Evolutionary conservation across 306 rosid species (phyloP), one percentile per base, ranked within the genome.

Genomic region (Quercus alba): DNA sequence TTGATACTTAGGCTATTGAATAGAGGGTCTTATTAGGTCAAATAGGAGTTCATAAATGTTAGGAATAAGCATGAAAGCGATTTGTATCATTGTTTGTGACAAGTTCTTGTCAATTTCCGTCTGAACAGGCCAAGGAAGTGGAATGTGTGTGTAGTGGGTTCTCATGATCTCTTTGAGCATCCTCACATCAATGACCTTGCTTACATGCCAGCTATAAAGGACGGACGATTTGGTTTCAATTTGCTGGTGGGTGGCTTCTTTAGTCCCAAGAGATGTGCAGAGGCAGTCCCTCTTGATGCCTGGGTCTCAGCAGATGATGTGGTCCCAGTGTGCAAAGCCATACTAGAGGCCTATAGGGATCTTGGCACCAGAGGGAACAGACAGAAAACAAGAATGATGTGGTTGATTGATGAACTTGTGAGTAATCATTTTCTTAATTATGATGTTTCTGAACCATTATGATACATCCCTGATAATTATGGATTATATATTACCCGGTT

Each of bases 141-240:
- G 98, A 95, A 95, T 73, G 98, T 89, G 31, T 91, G 97, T 35
- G 99, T 95, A 62, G 89, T 95, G 71, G 99, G 99, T 9, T 85
- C 98, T 6, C 97, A 95, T 74, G 99, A 95, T 88, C 98, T 95
- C 3, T 95, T 74, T 49, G 99, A 94, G 91, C 97, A 94, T 80
- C 99, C 99, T 1, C 99, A 93, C 84, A 95, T 95, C 70, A 95
- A 95, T 59, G 99, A 95, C 87, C 93, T 95, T 49, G 99, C 99
- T 64, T 95, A 93, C 93, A 95, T 95, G 94, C 99, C 99, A 21
- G 99, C 96, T 17, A 86, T 84, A 2, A 93, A 89, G 76, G 86
- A 90, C 25, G 94, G 97, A 38, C 85, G 86, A n/a, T 89, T 93
- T 68, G 98, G 98, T 69, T 95, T 95, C 91, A 95, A 95, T 80